Percentiles rank a stretch among this genome's conserved stretches.
phyloP scores from a whole-genome alignment of 768 basidiomycete species.

The Mycena metata region DNA sequence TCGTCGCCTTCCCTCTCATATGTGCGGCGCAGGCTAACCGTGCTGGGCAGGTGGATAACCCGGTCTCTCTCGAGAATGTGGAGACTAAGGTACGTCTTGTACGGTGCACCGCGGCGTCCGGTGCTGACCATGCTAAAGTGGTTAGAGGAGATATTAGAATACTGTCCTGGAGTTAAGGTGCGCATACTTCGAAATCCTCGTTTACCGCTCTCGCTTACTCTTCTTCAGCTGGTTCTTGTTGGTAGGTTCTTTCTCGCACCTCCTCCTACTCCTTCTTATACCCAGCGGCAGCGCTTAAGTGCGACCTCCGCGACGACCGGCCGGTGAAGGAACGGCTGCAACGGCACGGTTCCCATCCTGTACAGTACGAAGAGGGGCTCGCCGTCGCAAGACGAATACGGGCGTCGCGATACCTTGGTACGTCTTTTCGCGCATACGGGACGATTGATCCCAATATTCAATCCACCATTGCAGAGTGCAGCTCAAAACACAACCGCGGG shows the following conservation, averaged over 20 bases:
- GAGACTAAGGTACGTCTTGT: slow-evolving; percentile 78
- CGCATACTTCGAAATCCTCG: slow-evolving; percentile 35
- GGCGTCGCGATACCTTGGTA: slow-evolving; percentile 90
- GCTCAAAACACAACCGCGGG: slow-evolving; percentile 96
- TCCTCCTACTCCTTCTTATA: slow-evolving; percentile 28
- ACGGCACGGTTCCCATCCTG: slow-evolving; percentile 76
- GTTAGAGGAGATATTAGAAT: slow-evolving; percentile 92
- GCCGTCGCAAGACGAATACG: slow-evolving; percentile 91
- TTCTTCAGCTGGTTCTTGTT: slow-evolving; percentile 82
- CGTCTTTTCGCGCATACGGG: background rate
- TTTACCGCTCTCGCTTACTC: slow-evolving; percentile 25
- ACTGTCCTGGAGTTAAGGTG: slow-evolving; percentile 96
- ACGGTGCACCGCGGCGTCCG: background rate
- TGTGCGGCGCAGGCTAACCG: slow-evolving; percentile 30
- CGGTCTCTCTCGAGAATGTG: slow-evolving; percentile 95
- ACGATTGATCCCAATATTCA: background rate
- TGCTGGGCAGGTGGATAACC: slow-evolving; percentile 83
- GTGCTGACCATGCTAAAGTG: slow-evolving; percentile 65
- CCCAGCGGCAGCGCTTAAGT: slow-evolving; percentile 82
- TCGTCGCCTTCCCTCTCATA: slow-evolving; percentile 41
- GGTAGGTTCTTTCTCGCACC: slow-evolving; percentile 65
- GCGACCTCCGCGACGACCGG: slow-evolving; percentile 92
- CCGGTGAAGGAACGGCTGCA: slow-evolving; percentile 79
- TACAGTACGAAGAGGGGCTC: slow-evolving; percentile 94
- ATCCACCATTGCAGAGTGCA: slow-evolving; percentile 77